Conservation (phyloP, 192 early-diverging fungal genomes). For the Umbelopsis sp. region DNA sequence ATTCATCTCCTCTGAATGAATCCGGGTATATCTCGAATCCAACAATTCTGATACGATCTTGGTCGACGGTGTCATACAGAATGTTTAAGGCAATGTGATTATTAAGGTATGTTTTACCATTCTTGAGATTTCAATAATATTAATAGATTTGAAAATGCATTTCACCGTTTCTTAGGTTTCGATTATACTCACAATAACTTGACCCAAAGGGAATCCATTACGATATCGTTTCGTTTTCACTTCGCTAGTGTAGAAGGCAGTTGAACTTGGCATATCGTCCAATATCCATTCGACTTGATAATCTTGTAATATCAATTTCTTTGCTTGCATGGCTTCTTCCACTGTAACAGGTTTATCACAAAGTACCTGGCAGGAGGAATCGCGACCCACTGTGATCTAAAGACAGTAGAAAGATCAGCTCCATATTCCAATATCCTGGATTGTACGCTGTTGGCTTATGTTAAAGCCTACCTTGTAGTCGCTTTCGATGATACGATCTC, state of each 20-base stretch:
- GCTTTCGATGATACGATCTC: constrained; percentile 61
- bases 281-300: constrained; percentile 43
- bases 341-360: constrained; percentile 26
- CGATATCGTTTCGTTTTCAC: constrained; percentile 27
- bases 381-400: constrained; percentile 22
- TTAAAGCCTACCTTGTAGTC: constrained; percentile 24
- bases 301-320: constrained; percentile 30
- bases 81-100: constrained; percentile 68
- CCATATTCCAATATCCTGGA: too few relatives aligned
- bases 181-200: constrained; percentile 13
- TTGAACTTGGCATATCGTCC: constrained; percentile 32
- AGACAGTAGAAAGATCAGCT: neutral
- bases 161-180: neutral
- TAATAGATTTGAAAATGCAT: neutral
- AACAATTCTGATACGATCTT: constrained; percentile 53
- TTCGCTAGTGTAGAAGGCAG: constrained; percentile 39
- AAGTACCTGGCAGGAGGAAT: constrained; percentile 21
- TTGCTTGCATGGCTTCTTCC: constrained; percentile 30
- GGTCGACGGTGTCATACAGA: constrained; percentile 44
- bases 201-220: constrained; percentile 33
- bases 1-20: constrained; percentile 43
- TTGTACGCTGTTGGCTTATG: neutral
- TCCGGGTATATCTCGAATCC: constrained; percentile 75
- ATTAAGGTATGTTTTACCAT: constrained; percentile 58
- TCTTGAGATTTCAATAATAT: constrained; percentile 1